Evolutionary conservation across 495 filamentous ascomycete species (phyloP).

Genomic region (Aspergillus avenaceus): DNA sequence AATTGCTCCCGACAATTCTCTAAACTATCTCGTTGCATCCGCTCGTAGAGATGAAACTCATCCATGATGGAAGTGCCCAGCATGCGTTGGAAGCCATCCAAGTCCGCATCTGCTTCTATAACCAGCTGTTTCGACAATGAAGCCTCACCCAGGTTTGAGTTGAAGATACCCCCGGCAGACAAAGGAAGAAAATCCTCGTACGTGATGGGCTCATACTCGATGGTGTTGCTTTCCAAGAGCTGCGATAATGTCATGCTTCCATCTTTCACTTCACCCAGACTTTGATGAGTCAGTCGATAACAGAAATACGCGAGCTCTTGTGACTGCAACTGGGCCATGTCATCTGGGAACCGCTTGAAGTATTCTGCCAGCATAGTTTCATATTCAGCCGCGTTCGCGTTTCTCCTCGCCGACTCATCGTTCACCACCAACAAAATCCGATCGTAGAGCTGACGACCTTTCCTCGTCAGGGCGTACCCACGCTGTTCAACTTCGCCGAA

Average conservation of each 20-base stretch:
- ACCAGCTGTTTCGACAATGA: conserved; percentile 21
- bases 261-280: not conserved
- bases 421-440: conserved; percentile 26
- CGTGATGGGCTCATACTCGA: conserved; percentile 31
- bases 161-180: conserved; percentile 41
- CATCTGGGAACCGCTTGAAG: conserved; percentile 32
- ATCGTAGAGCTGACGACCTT: conserved; percentile 38
- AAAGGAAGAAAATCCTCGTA: conserved; percentile 44
- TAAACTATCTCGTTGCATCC: conserved; percentile 24
- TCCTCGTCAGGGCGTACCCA: conserved; percentile 34
- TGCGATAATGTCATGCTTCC: conserved; percentile 6
- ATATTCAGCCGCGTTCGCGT: conserved; percentile 7
- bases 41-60: conserved; percentile 26
- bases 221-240: conserved; percentile 17
- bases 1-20: conserved; percentile 18
- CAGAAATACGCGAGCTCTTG: conserved; percentile 29
- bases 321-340: conserved; percentile 17
- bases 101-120: conserved; percentile 26
- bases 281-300: conserved; percentile 19
- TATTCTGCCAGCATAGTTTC: conserved; percentile 16
- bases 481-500: conserved; percentile 45
- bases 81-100: conserved; percentile 28
- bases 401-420: conserved; percentile 6
- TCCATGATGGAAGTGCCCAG: conserved; percentile 21
- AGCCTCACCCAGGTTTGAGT: conserved; percentile 29